Evolutionary conservation across 129 eudicot species (phyloP), one percentile per base, ranked within the genome.

Genomic region (Oenanthe sinensis): DNA sequence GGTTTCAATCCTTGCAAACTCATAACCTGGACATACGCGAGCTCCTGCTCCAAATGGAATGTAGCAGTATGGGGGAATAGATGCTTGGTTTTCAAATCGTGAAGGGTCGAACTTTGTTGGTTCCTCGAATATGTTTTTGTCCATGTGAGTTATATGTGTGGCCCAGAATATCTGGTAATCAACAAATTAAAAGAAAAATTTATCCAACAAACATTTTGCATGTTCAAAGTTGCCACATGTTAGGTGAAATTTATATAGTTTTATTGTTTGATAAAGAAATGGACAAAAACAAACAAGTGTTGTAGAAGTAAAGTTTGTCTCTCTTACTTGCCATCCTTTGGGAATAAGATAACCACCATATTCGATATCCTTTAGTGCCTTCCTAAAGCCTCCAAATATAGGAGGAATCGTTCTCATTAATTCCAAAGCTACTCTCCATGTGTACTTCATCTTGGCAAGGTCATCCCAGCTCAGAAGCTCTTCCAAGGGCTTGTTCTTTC

Each of bases 1-100:
- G 9, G 85, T 87, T 83, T 89, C 97, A 79, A 91, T 89, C 83
- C 80, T 87, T 17, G 94, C 94, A 84, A 91, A 87, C 87, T 91
- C 94, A 19, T 84, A 81, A 48, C 94, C 97, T 11, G 92, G 92
- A 79, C 97, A 91, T 68, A 91, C 87, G 40, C 97, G 85, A 40
- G 87, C 80, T 40, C 94, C 90, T 17, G 80, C 93, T 84, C 97
- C 93, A 80, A 91, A 91, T 7, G 97, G 83, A 40, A 91, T 74
- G 45, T 43, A 89, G 76, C 87, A 81, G 78, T 84, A 91, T 42
- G 97, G 88, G 9, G 94, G 94, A 42, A 81, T 69, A 12, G 88
- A 76, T 46, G 89, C 75, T 28, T 79, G 85, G 55, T 89, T 86
- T 52, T 84, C 90, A 71, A 86, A 91, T 17, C 90, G 80, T 11